A percentile compares a stretch with the other conserved stretches of the same genome.
Evolutionary conservation across 257 asterid species (phyloP).

Genomic region (Salvia hispanica): DNA sequence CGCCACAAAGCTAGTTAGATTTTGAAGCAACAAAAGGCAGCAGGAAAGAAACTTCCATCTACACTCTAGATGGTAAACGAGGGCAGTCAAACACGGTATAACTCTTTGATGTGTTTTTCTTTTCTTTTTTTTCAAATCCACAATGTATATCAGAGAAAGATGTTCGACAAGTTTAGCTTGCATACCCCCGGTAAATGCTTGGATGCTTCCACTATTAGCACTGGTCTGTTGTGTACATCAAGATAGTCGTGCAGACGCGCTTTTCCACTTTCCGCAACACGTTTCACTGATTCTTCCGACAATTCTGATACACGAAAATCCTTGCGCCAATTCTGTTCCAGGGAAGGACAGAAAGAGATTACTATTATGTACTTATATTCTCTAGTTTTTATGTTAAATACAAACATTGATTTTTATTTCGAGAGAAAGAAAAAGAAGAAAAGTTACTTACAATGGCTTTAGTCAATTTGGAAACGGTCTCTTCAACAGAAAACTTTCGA

Average conservation of each 20-base stretch:
- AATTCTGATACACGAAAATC: slow-evolving; percentile 77
- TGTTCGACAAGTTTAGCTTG: neutral
- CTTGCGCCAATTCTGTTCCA: slow-evolving; percentile 67
- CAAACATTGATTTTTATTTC: slow-evolving; percentile 15
- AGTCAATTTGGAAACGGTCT: slow-evolving; percentile 68
- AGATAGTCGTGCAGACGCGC: slow-evolving; percentile 65
- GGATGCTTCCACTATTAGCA: slow-evolving; percentile 64
- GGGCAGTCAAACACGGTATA: neutral
- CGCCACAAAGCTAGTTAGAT: neutral
- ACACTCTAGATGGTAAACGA: neutral
- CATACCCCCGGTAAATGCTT: slow-evolving; percentile 88
- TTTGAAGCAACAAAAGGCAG: neutral
- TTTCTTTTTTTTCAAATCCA: neutral
- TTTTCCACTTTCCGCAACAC: slow-evolving; percentile 65
- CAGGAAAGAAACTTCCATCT: slow-evolving; percentile 5
- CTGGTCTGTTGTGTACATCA: slow-evolving; percentile 65
- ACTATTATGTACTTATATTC: neutral
- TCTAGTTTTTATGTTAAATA: too few species aligned
- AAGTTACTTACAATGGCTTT: slow-evolving; percentile 73
- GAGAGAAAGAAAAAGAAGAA: neutral
- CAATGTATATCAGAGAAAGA: slow-evolving; percentile 7
- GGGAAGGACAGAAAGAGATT: neutral
- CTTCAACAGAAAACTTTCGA: slow-evolving; percentile 70
- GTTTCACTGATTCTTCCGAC: slow-evolving; percentile 67
- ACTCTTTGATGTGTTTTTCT: too few species aligned